These are phyloP conservation scores for Cyclanthera cordifolia DNA, from an alignment of 306 rosid genomes.

Conservation along the genomic window DNA sequence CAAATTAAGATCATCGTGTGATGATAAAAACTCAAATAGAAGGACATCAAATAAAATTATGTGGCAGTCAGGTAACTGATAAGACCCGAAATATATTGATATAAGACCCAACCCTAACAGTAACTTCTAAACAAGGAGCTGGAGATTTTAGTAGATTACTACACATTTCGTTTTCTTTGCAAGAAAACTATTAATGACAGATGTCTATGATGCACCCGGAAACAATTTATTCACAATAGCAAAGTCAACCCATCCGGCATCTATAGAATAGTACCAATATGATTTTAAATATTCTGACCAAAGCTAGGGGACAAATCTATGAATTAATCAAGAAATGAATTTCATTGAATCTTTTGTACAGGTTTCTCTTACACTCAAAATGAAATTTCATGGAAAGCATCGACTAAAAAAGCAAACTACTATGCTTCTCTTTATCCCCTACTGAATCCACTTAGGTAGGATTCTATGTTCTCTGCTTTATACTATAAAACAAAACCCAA, in stretches of 20 bases:
- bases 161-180: neutral
- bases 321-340: neutral
- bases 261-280: neutral
- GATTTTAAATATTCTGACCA: neutral
- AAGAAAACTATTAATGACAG: neutral
- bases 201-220: neutral
- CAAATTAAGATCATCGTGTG: conserved; percentile 5
- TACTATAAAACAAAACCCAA: conserved; percentile 1
- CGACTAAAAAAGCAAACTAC: neutral
- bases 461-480: neutral
- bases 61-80: too few species aligned
- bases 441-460: neutral
- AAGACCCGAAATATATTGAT: too few species aligned
- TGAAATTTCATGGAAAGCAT: neutral
- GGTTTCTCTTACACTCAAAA: neutral
- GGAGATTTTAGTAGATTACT: conserved; percentile 2
- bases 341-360: neutral
- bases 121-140: neutral
- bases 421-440: neutral
- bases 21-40: conserved; percentile 2
- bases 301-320: neutral
- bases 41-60: neutral
- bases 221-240: neutral
- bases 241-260: conserved; percentile 1
- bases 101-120: too few species aligned